Evolutionary conservation across 495 filamentous ascomycete genomes (phyloP).

Genomic region (Ramalina peruviana): DNA sequence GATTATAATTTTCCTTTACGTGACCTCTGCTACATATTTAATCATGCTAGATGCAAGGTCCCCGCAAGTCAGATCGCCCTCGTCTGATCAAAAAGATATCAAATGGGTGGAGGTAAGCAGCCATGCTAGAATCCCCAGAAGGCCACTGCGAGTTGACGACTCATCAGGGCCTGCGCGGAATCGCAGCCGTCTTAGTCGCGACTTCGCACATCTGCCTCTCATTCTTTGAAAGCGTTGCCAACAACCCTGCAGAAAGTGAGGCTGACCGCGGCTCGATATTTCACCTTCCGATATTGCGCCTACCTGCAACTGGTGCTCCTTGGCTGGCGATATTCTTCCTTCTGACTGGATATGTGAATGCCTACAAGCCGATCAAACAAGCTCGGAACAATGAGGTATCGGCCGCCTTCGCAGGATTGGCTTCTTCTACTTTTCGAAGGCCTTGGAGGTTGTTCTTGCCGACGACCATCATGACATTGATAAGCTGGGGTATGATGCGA

Average conservation of each 20-base stretch:
- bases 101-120: constrained; percentile 54
- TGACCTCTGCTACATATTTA: neutral
- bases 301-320: constrained; percentile 47
- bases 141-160: neutral
- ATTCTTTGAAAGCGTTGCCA: neutral
- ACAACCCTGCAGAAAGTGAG: constrained; percentile 17
- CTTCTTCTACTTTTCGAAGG: constrained; percentile 48
- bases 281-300: constrained; percentile 45
- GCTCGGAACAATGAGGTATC: constrained; percentile 37
- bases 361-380: constrained; percentile 49
- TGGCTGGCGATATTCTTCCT: constrained; percentile 58
- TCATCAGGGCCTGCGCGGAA: constrained; percentile 45
- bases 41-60: neutral
- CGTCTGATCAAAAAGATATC: constrained; percentile 20
- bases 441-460: constrained; percentile 52
- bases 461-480: constrained; percentile 39
- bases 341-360: constrained; percentile 55
- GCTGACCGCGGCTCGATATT: constrained; percentile 31
- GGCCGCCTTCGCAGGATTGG: constrained; percentile 37
- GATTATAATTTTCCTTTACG: no score
- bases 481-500: constrained; percentile 44
- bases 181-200: constrained; percentile 51
- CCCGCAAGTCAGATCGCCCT: neutral
- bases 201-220: neutral
- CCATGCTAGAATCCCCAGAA: neutral